Base-by-base conservation (phyloP, 2,329 filamentous ascomycete genomes). In the Colletotrichum kahawae region DNA sequence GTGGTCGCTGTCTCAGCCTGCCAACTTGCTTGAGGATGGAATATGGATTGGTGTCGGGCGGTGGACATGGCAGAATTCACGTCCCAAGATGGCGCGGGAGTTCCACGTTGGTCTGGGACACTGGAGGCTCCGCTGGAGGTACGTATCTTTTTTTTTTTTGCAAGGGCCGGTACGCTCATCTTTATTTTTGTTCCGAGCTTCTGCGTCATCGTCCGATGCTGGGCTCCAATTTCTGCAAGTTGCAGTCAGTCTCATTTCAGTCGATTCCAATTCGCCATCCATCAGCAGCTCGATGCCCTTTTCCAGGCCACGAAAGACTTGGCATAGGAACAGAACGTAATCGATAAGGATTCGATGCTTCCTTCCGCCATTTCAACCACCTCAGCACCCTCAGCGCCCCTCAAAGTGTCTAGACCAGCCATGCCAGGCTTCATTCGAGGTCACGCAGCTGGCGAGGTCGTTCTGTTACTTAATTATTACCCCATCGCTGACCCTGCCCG, bases 381-480 rank as follows among this genome's bases (percentile, higher is more conserved):
- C 13, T 24, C 60, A 43, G 33, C 27, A 33, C 10, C 16, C 38
- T 24, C 43, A 60, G 21, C 51, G 31, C 31, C 36, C 60, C 14
- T 56, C 67, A 18, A 43, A 43, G 68, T 60, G 54, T 71, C 62
- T 36, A 75, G 62, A 65, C 73, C 57, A 24, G 73, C 69, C 69
- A 51, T 65, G 73, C 69, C 69, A 29, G 73, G 63, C 70, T 65
- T 67, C 48, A 21, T 27, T 33, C 21, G 59, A 31, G 70, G 73
- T 72, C 73, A 75, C 64, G 73, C 43, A 48, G 69, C 70, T 51
- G 56, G 21, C 31, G 57, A 59, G 33, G 70, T 62, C 70, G 69
- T 65, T 59, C 48, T 75, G 63, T 77, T 77, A 77, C 76, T 77
- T 75, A 77, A 77, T 69, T 60, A 77, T 77, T 77, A 77, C 76